These are phyloP conservation scores for Allantophomopsis cytisporea DNA, from an alignment of 2,329 filamentous ascomycete genomes.

Conservation along the genomic window DNA sequence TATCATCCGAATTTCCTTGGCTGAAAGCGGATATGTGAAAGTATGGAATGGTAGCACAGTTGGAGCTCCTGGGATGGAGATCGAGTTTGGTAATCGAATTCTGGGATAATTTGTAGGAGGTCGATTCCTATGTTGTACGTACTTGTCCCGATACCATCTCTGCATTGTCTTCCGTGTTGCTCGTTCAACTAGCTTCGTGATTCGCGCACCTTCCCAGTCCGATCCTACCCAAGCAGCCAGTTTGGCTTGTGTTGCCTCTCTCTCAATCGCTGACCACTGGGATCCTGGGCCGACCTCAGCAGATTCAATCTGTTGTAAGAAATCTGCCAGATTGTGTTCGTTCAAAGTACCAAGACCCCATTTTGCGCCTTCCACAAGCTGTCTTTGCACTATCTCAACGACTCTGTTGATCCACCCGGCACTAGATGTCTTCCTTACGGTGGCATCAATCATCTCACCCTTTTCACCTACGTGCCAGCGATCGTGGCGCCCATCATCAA, in stretches of 20 bases:
- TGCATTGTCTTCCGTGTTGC: conserved; percentile 65
- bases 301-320: conserved; percentile 16
- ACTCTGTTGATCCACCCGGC: conserved; percentile 81
- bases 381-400: conserved; percentile 78
- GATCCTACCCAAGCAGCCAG: conserved; percentile 50
- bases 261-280: conserved; percentile 19
- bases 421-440: conserved; percentile 41
- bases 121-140: conserved; percentile 46
- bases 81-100: conserved; percentile 55
- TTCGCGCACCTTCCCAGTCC: conserved; percentile 77
- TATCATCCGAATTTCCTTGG: conserved; percentile 83
- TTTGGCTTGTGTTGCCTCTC: conserved; percentile 19
- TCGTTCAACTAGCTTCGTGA: conserved; percentile 75
- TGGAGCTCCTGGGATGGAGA: conserved; percentile 75
- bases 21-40: conserved; percentile 86
- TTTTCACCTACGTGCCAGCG: conserved; percentile 85
- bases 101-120: conserved; percentile 49
- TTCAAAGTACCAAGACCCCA: conserved; percentile 71
- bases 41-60: conserved; percentile 96
- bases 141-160: conserved; percentile 78
- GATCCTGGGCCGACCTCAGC: conserved; percentile 18
- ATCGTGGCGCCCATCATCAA: conserved; percentile 62
- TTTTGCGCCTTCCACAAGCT: conserved; percentile 70
- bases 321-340: conserved; percentile 32
- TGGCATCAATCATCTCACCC: conserved; percentile 70